phyloP scores from a whole-genome alignment of 257 asterid genomes.

The Nicotiana paniculata region DNA sequence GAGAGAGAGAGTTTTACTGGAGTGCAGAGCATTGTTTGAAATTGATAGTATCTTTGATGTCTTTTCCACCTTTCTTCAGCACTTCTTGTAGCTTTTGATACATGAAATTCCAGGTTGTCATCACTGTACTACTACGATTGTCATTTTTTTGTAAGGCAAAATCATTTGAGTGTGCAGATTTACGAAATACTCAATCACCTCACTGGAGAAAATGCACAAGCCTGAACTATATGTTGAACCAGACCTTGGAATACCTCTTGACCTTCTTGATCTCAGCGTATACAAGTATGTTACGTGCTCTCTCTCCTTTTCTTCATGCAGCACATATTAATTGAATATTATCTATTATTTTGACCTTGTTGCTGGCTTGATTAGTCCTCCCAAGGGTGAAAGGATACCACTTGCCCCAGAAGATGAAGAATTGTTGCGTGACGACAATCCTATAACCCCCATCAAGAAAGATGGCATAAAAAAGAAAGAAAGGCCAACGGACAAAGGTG shows the following conservation, averaged over 20 bases:
- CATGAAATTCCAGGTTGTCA: not conserved
- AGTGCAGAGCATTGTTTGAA: not conserved
- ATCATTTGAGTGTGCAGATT: slow-evolving; percentile 51
- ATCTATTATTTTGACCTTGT: slow-evolving; percentile 18
- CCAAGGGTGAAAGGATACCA: slow-evolving; percentile 56
- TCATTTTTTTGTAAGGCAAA: slow-evolving; percentile 2
- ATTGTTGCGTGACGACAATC: slow-evolving; percentile 84
- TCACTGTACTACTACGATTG: not conserved
- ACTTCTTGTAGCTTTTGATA: not conserved
- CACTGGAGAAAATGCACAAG: slow-evolving; percentile 92
- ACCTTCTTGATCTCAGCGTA: slow-evolving; percentile 93
- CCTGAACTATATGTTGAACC: slow-evolving; percentile 92
- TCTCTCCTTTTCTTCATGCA: slow-evolving; percentile 9
- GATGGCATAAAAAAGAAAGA: slow-evolving; percentile 91
- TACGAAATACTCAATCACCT: slow-evolving; percentile 69
- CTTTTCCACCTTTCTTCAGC: not conserved
- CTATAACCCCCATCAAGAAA: slow-evolving; percentile 71
- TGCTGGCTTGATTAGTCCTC: slow-evolving; percentile 58
- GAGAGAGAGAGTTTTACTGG: no score
- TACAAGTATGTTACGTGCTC: slow-evolving; percentile 56
- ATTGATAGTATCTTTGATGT: not conserved
- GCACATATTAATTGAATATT: not conserved
- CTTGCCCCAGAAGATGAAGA: slow-evolving; percentile 92
- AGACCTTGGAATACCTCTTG: slow-evolving; percentile 93
- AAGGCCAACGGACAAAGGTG: slow-evolving; percentile 93